phyloP scores from a whole-genome alignment of 805 yeast genomes.

The Tetrapisispora taiwanensis region DNA sequence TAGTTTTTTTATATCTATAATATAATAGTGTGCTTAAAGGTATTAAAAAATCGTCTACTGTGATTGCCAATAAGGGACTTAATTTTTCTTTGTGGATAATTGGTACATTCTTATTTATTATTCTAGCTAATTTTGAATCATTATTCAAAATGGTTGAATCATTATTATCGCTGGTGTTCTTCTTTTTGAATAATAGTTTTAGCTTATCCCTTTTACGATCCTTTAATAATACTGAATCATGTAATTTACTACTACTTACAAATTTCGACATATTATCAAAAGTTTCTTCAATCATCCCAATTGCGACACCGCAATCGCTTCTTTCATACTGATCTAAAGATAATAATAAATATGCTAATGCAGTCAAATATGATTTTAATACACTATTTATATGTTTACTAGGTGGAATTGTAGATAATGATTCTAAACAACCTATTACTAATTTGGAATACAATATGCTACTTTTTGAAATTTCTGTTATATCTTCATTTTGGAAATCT shows the following conservation, averaged over 20 bases:
- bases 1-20: constrained; percentile 23
- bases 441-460: constrained; percentile 23
- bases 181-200: constrained; percentile 7
- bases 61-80: constrained; percentile 17
- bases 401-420: background rate
- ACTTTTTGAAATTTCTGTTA: constrained; percentile 16
- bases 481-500: constrained; percentile 24
- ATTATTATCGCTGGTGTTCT: background rate
- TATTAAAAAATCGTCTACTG: constrained; percentile 20
- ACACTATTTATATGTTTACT: constrained; percentile 7
- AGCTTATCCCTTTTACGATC: constrained; percentile 9
- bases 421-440: constrained; percentile 20
- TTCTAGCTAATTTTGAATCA: background rate
- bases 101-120: background rate
- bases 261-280: constrained; percentile 11
- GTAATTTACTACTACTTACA: constrained; percentile 11
- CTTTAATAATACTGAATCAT: constrained; percentile 1
- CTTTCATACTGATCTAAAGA: constrained; percentile 23
- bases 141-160: background rate
- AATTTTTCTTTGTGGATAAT: constrained; percentile 6
- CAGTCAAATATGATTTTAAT: constrained; percentile 14
- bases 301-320: constrained; percentile 21
- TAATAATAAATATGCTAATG: constrained; percentile 17
- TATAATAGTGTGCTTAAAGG: constrained; percentile 20
- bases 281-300: constrained; percentile 22